Percentiles rank a stretch among this genome's conserved stretches.
phyloP scores from a whole-genome alignment of 73 alveolate species.

The Paramecium tetraurelia region DNA sequence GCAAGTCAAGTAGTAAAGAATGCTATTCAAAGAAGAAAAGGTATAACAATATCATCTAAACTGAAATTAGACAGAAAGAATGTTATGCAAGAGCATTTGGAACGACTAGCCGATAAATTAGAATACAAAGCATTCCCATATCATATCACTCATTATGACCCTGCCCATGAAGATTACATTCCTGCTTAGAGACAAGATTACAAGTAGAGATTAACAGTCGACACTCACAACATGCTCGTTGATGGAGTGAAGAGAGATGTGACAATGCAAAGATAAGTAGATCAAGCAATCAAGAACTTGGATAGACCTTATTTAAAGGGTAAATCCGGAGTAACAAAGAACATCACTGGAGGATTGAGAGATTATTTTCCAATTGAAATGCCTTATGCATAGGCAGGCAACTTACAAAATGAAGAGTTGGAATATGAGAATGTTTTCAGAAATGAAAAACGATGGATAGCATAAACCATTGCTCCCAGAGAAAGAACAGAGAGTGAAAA shows the following conservation, averaged over 20 bases:
- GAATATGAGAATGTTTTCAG: slow-evolving; percentile 46
- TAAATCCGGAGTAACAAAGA: slow-evolving; percentile 43
- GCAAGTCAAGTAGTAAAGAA: not conserved
- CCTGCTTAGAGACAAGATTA: slow-evolving; percentile 24
- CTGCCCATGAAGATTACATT: slow-evolving; percentile 5
- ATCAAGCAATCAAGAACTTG: slow-evolving; percentile 6
- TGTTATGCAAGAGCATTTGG: not conserved
- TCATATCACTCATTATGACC: slow-evolving; percentile 15
- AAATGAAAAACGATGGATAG: slow-evolving; percentile 66
- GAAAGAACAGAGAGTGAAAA: slow-evolving; percentile 27
- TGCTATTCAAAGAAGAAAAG: not conserved
- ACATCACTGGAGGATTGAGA: slow-evolving; percentile 51
- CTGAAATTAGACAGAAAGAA: not conserved
- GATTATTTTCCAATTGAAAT: slow-evolving; percentile 45
- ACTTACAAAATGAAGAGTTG: not conserved
- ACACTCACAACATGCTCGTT: slow-evolving; percentile 38
- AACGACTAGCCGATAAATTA: not conserved
- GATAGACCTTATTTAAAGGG: slow-evolving; percentile 63
- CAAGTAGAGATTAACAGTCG: not conserved
- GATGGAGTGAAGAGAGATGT: slow-evolving; percentile 51
- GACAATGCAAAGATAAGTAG: slow-evolving; percentile 31
- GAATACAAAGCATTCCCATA: not conserved
- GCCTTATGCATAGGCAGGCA: not conserved
- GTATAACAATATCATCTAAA: not conserved
- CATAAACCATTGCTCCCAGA: slow-evolving; percentile 20